Percentiles rank a stretch among this genome's conserved stretches.
Evolutionary conservation across 2,329 filamentous ascomycete genomes (phyloP).

Genomic region (Fusarium sarcochroum): DNA sequence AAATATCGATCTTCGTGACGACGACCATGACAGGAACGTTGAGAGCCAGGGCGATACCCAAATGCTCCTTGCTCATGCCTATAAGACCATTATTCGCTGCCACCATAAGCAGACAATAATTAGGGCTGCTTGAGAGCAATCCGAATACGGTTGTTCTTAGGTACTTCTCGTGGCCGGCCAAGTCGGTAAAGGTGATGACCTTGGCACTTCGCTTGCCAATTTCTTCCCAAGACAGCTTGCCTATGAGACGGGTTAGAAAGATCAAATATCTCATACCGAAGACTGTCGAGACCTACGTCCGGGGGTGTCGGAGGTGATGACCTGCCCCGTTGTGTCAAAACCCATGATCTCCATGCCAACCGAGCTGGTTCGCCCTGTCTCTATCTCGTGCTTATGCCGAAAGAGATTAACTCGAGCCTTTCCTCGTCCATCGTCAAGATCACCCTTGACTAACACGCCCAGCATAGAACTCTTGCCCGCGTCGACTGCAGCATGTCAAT

Average conservation of each 20-base stretch:
- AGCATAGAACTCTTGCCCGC: conserved; percentile 97
- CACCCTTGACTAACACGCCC: conserved; percentile 94
- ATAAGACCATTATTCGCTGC: conserved; percentile 97
- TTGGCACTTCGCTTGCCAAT: conserved; percentile 96
- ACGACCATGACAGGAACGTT: conserved; percentile 99
- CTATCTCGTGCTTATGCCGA: conserved; percentile 97
- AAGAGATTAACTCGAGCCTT: conserved; percentile 96
- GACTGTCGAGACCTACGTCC: conserved; percentile 72
- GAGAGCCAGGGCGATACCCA: conserved; percentile 92
- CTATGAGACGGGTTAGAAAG: conserved; percentile 49
- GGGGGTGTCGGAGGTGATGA: conserved; percentile 84
- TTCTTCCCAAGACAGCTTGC: conserved; percentile 92
- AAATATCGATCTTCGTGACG: conserved; percentile 98
- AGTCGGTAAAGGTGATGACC: conserved; percentile 95
- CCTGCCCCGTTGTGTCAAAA: conserved; percentile 88
- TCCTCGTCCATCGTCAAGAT: conserved; percentile 93
- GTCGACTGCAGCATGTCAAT: conserved; percentile 74
- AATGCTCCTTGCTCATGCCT: conserved; percentile 98
- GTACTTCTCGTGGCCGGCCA: conserved; percentile 96
- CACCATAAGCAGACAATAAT: conserved; percentile 98
- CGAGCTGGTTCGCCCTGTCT: conserved; percentile 93
- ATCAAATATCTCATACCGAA: too few species aligned
- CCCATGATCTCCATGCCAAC: conserved; percentile 99
- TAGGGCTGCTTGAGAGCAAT: conserved; percentile 91
- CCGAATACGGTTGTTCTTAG: conserved; percentile 97